Evolutionary conservation across 2,329 filamentous ascomycete species (phyloP), one percentile per base, ranked within the genome.

Genomic region (Trichoderma afroharzianum): DNA sequence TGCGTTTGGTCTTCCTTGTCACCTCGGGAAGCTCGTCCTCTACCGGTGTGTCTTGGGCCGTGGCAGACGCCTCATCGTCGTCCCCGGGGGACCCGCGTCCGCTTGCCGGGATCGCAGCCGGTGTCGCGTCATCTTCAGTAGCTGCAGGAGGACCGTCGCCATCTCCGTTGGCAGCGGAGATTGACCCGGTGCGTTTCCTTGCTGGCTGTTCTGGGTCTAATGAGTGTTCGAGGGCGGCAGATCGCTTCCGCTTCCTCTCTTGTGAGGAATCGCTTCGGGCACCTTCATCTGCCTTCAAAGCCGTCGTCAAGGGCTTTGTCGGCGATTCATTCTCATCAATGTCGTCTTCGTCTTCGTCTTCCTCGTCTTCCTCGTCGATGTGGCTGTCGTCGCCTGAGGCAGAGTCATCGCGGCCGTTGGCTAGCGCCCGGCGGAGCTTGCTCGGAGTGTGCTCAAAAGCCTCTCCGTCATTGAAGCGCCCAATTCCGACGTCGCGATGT

Each of bases 381-480:
- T 76, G 77, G 26, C 64, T 73, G 77, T 85, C 78, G 73, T 82
- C 82, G 53, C 82, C 84, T 28, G 82, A 83, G 28, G 21, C 77
- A 30, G 80, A 82, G 28, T 85, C 83, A 28, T 82, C 81, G 63
- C 81, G 82, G 62, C 76, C 79, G 55, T 79, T 79, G 24, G 77
- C 75, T 43, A 80, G 76, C 12, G 78, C 77, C 73, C 91, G 88
- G 75, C 90, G 89, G 72, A 94, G 87, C 83, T 94, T 95, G 85
- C 91, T 95, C 3, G 93, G 92, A 69, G 91, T 94, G 75, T 88
- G 88, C 76, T 92, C 90, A 74, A 89, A 88, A 70, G 82, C 80
- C 57, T 85, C 83, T 70, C 83, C 86, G 72, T 86, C 85, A 70
- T 86, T 85, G 78, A 86, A 88, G 74, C 85, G 84, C 75, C 85